A percentile compares a stretch with the other conserved stretches of the same genome.
These are phyloP conservation scores for Aaosphaeria arxii DNA, from an alignment of 2,329 filamentous ascomycete species.

Conservation along the genomic window DNA sequence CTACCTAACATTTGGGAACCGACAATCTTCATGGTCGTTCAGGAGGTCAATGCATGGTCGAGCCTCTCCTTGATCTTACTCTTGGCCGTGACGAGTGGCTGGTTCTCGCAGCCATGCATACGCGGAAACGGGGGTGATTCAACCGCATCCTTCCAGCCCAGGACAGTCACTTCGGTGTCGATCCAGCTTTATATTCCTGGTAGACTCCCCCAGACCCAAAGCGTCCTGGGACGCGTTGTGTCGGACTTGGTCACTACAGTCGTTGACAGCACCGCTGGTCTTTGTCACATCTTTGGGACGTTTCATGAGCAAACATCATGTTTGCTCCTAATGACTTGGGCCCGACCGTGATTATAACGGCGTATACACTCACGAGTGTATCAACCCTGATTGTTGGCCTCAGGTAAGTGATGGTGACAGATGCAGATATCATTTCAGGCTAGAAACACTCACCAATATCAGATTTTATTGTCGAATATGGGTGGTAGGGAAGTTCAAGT, in stretches of 20 bases:
- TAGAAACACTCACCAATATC: neutral
- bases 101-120: too few relatives aligned
- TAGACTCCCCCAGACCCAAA: too few relatives aligned
- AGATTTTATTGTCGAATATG: conserved; percentile 26
- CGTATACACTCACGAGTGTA: conserved; percentile 16
- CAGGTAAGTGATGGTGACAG: conserved; percentile 7
- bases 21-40: too few relatives aligned
- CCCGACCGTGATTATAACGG: conserved; percentile 17
- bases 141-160: too few relatives aligned
- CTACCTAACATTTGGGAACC: too few relatives aligned
- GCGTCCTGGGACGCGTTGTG: neutral
- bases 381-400: conserved; percentile 17
- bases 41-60: too few relatives aligned
- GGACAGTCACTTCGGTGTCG: too few relatives aligned
- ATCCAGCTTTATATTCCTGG: too few relatives aligned
- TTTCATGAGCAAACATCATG: conserved; percentile 4
- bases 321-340: conserved; percentile 16
- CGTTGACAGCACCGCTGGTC: neutral
- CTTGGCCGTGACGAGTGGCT: too few relatives aligned
- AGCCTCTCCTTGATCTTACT: too few relatives aligned
- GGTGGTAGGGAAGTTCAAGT: conserved; percentile 18
- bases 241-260: neutral
- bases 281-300: too few relatives aligned
- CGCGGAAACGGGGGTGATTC: too few relatives aligned
- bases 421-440: neutral